These are phyloP conservation scores for Hibiscus trionum DNA, from an alignment of 345 rosid species.

Conservation along the genomic window DNA sequence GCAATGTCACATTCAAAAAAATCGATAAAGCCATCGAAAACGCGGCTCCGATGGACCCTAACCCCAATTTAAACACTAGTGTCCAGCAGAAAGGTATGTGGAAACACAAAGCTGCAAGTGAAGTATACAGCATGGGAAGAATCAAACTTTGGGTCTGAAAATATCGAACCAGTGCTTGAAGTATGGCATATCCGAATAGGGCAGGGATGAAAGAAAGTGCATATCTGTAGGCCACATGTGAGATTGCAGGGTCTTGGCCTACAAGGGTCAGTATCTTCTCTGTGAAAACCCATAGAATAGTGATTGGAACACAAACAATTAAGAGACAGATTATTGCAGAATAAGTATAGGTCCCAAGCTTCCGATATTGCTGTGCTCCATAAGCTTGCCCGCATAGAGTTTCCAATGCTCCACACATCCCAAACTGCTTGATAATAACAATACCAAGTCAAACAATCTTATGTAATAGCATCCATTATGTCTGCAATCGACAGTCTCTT, in stretches of 20 bases:
- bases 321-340: constrained; percentile 9
- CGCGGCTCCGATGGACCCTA: constrained; percentile 40
- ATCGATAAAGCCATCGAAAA: constrained; percentile 25
- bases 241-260: constrained; percentile 39
- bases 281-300: constrained; percentile 12
- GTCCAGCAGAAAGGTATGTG: constrained; percentile 41
- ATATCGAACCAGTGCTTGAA: constrained; percentile 36
- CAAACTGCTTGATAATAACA: constrained; percentile 1
- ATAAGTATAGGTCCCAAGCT: constrained; percentile 11
- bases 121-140: constrained; percentile 33
- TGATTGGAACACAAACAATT: constrained; percentile 11
- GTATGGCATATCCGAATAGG: constrained; percentile 33
- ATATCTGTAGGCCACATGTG: constrained; percentile 35
- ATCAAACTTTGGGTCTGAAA: constrained; percentile 43
- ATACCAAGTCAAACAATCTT: neutral
- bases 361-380: constrained; percentile 19
- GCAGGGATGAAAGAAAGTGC: constrained; percentile 37
- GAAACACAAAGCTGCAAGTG: constrained; percentile 30
- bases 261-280: constrained; percentile 15
- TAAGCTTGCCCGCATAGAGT: constrained; percentile 23
- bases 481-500: no score
- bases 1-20: constrained; percentile 35
- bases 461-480: neutral
- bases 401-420: constrained; percentile 21
- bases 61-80: constrained; percentile 28